These are phyloP conservation scores for Aspergillus asperescens DNA, from an alignment of 495 filamentous ascomycete species.

Conservation along the genomic window DNA sequence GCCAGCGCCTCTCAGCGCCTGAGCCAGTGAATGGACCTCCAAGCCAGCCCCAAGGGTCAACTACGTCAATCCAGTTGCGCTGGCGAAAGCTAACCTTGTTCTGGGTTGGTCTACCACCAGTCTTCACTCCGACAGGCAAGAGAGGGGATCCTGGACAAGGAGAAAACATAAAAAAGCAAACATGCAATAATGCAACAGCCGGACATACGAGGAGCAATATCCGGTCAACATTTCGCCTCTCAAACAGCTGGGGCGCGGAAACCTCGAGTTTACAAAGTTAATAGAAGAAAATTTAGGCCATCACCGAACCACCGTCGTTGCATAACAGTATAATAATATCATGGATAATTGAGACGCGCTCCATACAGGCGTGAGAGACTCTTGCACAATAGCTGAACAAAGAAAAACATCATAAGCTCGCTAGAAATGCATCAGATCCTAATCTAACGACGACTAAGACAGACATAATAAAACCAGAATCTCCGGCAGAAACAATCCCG, in stretches of 20 bases:
- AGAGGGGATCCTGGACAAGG: neutral
- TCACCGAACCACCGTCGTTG: neutral
- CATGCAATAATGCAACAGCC: slow-evolving; percentile 1
- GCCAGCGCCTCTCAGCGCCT: neutral
- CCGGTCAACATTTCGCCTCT: neutral
- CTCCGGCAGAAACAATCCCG: slow-evolving; percentile 5
- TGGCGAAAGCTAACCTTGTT: too few relatives aligned
- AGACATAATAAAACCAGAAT: slow-evolving; percentile 9
- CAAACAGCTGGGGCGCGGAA: neutral
- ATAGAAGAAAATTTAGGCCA: neutral
- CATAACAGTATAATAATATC: neutral
- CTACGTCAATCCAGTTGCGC: neutral
- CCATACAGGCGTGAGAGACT: neutral
- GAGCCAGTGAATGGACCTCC: neutral
- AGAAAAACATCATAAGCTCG: slow-evolving; percentile 19
- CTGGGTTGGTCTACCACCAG: neutral
- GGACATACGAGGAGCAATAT: slow-evolving; percentile 9
- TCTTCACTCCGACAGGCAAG: neutral
- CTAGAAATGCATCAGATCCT: slow-evolving; percentile 38
- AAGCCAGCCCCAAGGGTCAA: neutral
- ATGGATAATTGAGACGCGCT: slow-evolving; percentile 1
- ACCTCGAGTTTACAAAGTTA: neutral
- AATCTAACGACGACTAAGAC: slow-evolving; percentile 25
- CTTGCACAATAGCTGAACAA: slow-evolving; percentile 2
- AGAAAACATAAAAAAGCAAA: slow-evolving; percentile 9